Evolutionary conservation across 371 early-diverging fungal species (phyloP).

Genomic region (Thermomucor indicae-seudaticae): DNA sequence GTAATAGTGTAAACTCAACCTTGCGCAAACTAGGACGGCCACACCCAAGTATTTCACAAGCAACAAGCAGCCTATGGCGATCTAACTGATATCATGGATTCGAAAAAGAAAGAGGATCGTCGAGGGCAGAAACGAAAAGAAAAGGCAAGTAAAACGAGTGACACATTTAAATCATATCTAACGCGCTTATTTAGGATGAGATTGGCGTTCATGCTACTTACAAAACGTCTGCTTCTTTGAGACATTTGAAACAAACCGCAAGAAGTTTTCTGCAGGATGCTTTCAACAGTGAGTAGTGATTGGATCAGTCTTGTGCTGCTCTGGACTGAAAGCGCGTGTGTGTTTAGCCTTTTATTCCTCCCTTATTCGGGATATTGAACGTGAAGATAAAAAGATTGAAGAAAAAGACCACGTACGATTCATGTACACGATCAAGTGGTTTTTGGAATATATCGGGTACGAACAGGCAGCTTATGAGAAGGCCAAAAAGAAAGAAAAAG

Average conservation of each 20-base stretch:
- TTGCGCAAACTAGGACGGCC: conserved; percentile 52
- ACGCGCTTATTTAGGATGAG: conserved; percentile 25
- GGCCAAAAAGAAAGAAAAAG: conserved; percentile 7
- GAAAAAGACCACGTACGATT: conserved; percentile 43
- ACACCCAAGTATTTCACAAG: conserved; percentile 28
- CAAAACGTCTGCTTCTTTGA: conserved; percentile 15
- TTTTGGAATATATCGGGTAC: conserved; percentile 27
- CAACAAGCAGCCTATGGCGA: conserved; percentile 42
- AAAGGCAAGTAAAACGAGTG: conserved; percentile 7
- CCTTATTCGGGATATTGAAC: conserved; percentile 57
- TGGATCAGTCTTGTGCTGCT: too few species aligned
- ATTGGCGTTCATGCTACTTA: conserved; percentile 15
- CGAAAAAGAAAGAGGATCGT: conserved; percentile 32
- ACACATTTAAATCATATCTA: not conserved
- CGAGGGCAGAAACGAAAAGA: conserved; percentile 30
- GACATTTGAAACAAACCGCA: conserved; percentile 25
- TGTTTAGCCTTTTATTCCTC: conserved; percentile 52
- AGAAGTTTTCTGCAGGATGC: conserved; percentile 48
- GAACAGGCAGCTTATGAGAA: conserved; percentile 16
- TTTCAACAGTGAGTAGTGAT: conserved; percentile 57
- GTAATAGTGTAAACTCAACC: too few species aligned
- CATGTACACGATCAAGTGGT: conserved; percentile 34
- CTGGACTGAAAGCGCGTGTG: too few species aligned
- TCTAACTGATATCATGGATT: conserved; percentile 37
- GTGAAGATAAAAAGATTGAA: conserved; percentile 51